Base-by-base conservation (phyloP, 2,329 filamentous ascomycete genomes). In the Paramyrothecium roridum region DNA sequence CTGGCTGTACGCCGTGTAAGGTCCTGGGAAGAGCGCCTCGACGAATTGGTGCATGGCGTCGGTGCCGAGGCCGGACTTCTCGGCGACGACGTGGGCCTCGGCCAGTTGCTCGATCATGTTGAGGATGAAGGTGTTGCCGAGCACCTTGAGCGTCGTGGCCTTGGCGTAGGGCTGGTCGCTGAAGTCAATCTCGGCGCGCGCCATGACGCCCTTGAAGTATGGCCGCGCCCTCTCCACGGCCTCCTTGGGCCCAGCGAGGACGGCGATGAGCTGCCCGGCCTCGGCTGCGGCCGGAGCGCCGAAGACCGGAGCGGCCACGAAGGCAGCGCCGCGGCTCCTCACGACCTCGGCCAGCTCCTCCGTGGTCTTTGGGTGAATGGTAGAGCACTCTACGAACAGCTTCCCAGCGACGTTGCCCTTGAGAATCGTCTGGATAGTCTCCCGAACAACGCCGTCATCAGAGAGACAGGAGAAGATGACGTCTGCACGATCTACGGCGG, bases 51-150 rank as follows among this genome's bases (percentile, higher is more conserved):
- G 86, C 57, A 96, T 72, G 40, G 86, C 83, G 1, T 86, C 83
- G 0, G 80, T 80, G 2, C 90, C 91, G 3, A 96, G 75, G 0
- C 91, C 91, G 0, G 83, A 81, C 72, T 93, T 93, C 71, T 96
- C 91, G 6, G 91, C 91, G 7, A 92, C 73, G 1, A 88, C 84
- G 66, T 93, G 83, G 7, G 87, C 89, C 74, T 96, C 91, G 2
- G 89, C 85, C 3, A 96, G 76, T 52, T 90, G 82, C 66, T 92
- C 88, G 22, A 93, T 83, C 82, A 93, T 93, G 74, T 90, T 89
- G 45, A 96, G 70, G 63, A 96, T 81, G 69, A 96, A 93, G 0
- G 89, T 90, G 72, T 96, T 96, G 55, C 93, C 92, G 11, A 96
- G 81, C 20, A 96, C 78, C 73, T 96, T 95, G 50, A 96, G 77